Evolutionary conservation across 371 early-diverging fungal species (phyloP).

Genomic region (Apophysomyces trapeziformis): DNA sequence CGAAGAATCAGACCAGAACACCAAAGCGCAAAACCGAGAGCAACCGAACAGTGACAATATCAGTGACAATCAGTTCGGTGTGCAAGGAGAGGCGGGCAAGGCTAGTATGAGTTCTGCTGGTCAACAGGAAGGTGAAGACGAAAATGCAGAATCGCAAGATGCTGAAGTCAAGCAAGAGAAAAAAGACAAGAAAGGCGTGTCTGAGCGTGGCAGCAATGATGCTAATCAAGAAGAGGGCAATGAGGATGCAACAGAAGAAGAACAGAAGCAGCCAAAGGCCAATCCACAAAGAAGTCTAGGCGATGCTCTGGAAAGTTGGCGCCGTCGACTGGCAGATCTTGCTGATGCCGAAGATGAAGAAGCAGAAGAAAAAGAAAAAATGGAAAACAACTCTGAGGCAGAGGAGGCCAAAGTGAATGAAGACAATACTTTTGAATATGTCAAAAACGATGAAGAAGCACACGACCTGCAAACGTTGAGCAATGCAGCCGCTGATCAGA

Average conservation of each 20-base stretch:
- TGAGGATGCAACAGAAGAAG: slow-evolving; percentile 30
- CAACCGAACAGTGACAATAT: slow-evolving; percentile 57
- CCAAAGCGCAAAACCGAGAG: slow-evolving; percentile 46
- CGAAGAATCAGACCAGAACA: slow-evolving; percentile 34
- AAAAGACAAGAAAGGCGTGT: slow-evolving; percentile 42
- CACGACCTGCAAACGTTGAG: slow-evolving; percentile 81
- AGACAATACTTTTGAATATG: slow-evolving; percentile 73
- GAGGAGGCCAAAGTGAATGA: slow-evolving; percentile 60
- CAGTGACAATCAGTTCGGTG: slow-evolving; percentile 70
- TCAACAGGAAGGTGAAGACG: slow-evolving; percentile 52
- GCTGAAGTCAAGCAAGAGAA: slow-evolving; percentile 33
- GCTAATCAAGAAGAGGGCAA: slow-evolving; percentile 38
- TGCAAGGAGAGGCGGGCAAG: slow-evolving; percentile 68
- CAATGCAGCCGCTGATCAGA: slow-evolving; percentile 75
- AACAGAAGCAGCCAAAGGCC: slow-evolving; percentile 30
- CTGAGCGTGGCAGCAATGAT: slow-evolving; percentile 48
- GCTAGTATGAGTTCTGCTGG: slow-evolving; percentile 56
- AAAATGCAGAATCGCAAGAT: slow-evolving; percentile 39
- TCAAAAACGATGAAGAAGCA: slow-evolving; percentile 75
- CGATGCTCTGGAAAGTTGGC: slow-evolving; percentile 91
- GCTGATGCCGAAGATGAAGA: slow-evolving; percentile 58
- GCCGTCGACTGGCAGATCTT: slow-evolving; percentile 75
- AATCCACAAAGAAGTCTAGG: slow-evolving; percentile 86
- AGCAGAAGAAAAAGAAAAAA: slow-evolving; percentile 49
- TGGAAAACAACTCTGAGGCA: slow-evolving; percentile 48